Evolutionary conservation across 345 rosid genomes (phyloP), one percentile per base, ranked within the genome.

Genomic region (Carallia pectinifolia): DNA sequence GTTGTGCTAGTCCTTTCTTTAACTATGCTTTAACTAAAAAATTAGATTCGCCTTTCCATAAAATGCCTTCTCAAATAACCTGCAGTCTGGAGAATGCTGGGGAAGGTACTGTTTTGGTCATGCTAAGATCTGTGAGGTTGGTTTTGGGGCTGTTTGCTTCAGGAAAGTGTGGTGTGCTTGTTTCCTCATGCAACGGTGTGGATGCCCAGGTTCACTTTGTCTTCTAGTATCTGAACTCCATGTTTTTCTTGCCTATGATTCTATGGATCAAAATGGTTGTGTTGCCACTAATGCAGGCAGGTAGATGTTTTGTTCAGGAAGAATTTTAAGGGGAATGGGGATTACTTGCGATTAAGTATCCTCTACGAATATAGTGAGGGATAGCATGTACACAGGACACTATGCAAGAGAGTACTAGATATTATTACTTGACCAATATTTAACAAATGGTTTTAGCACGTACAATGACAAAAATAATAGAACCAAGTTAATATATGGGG

Each of bases 31-130:
- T 13, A 44, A 12, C 50, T 44, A 16, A 48, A 27, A 60, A 0
- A 15, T 27, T n/a, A 47, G 44, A 56, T 47, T 36, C 36, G 7
- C 33, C 38, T 59, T 50, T 47, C 48, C 31, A 15, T 60, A 9
- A 47, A 66, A 65, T 64, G 39, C 36, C 70, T 63, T 67, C 37
- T 19, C 39, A 64, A 55, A 73, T 60, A 27, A 65, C 75, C 82
- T 85, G 83, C 80, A 93, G 98, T 76, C 98, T 93, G 74, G 96
- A 93, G 81, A 91, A 91, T 93, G 91, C 98, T 66, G 97, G 93
- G 78, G 97, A 91, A 84, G 84, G 83, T 81, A 85, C 94, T 77
- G 85, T 84, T 76, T 78, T 93, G 76, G 90, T 96, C 63, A 91
- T 93, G 93, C 83, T 93, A 73, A 91, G 94, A 83, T 88, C 97